phyloP scores from a whole-genome alignment of 352 stramenopile species.

The Globisporangium apiculatum region DNA sequence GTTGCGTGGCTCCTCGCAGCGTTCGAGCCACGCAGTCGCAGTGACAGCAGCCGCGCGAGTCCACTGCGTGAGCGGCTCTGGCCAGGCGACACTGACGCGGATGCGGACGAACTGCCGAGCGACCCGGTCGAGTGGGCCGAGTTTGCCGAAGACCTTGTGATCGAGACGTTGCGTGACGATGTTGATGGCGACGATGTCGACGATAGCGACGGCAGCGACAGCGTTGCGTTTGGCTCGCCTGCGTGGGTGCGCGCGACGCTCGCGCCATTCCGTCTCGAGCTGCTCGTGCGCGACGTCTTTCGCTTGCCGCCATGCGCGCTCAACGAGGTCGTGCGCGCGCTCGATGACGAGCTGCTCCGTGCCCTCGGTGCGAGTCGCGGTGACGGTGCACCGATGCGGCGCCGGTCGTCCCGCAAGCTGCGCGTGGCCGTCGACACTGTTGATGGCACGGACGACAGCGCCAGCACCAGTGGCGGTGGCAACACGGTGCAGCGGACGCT shows the following conservation, averaged over 20 bases:
- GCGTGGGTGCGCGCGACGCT: slow-evolving; percentile 55
- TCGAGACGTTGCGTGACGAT: slow-evolving; percentile 13
- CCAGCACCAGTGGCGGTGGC: too few relatives aligned
- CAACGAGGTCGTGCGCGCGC: slow-evolving; percentile 38
- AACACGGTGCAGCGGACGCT: neutral
- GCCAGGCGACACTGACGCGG: neutral
- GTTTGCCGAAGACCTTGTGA: slow-evolving; percentile 43
- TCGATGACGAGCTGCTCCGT: slow-evolving; percentile 48
- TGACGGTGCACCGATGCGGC: too few relatives aligned
- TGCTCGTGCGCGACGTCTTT: slow-evolving; percentile 50
- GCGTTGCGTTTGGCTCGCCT: slow-evolving; percentile 34
- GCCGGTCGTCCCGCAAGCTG: slow-evolving; percentile 14
- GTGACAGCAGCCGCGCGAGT: neutral
- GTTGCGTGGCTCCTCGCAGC: slow-evolving; percentile 67
- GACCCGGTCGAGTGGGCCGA: slow-evolving; percentile 34
- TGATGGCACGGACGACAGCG: neutral
- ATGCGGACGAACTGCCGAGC: slow-evolving; percentile 11
- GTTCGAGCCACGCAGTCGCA: slow-evolving; percentile 34
- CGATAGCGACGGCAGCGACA: slow-evolving; percentile 5
- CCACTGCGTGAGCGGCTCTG: neutral
- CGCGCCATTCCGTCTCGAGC: slow-evolving; percentile 62
- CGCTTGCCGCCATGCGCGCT: slow-evolving; percentile 36
- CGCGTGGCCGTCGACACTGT: neutral
- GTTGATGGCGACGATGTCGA: slow-evolving; percentile 1
- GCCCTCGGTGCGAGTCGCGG: slow-evolving; percentile 15